phyloP scores from a whole-genome alignment of 768 basidiomycete species.

The Naematelia encephala region DNA sequence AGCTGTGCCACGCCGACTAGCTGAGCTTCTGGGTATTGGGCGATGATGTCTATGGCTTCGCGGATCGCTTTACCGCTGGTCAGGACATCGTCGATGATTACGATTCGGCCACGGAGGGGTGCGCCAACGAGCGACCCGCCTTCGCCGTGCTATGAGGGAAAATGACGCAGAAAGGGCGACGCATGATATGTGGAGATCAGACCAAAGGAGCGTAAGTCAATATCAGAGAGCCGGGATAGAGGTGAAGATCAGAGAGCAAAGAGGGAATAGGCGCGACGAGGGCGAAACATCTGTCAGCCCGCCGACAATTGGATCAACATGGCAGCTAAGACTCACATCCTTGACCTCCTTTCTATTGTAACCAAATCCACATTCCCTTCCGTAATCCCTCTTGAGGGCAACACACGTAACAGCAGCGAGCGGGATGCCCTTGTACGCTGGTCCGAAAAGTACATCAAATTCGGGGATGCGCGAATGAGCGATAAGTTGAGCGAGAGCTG shows the following conservation, averaged over 20 bases:
- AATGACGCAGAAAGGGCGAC: conserved; percentile 1
- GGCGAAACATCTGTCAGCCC: too few species aligned
- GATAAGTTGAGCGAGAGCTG: conserved; percentile 81
- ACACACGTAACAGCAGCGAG: conserved; percentile 82
- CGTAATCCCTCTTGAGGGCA: conserved; percentile 65
- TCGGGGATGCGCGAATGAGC: conserved; percentile 56
- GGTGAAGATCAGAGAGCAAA: background rate
- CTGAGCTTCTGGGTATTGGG: conserved; percentile 59
- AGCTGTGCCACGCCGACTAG: conserved; percentile 85
- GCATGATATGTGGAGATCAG: background rate
- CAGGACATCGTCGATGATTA: conserved; percentile 95
- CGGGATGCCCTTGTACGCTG: conserved; percentile 95
- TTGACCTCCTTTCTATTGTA: conserved; percentile 96
- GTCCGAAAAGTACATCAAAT: conserved; percentile 88
- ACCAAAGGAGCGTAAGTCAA: background rate
- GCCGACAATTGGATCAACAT: too few species aligned
- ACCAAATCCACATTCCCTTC: conserved; percentile 70
- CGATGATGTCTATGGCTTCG: conserved; percentile 72
- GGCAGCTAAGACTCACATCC: conserved; percentile 56
- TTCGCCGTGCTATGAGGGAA: conserved; percentile 67
- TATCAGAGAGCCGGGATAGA: background rate
- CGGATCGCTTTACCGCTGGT: conserved; percentile 72
- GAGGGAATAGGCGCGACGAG: background rate
- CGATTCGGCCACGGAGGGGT: conserved; percentile 70
- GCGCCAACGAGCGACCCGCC: conserved; percentile 88